Evolutionary conservation across 2,329 filamentous ascomycete genomes (phyloP), one percentile per base, ranked within the genome.

Genomic region (Cucurbitaria berberidis): DNA sequence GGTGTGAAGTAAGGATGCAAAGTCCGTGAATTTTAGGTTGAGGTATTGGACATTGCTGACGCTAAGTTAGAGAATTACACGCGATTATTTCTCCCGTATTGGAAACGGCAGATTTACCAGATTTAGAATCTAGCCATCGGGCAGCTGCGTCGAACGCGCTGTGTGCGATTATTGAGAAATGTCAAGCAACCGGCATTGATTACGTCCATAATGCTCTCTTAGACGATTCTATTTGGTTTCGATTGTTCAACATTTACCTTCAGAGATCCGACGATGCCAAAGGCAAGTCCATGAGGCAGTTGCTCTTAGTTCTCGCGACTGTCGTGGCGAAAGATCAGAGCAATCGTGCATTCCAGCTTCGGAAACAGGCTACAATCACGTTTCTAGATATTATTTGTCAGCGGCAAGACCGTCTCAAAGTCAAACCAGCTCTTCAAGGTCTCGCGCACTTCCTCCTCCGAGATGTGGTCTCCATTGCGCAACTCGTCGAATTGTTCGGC

Each of bases 381-480:
- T 78, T 87, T 6, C 66, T 89, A 15, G 81, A 83, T 1, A 84
- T 88, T 13, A 81, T 90, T 36, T 80, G 82, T 19, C 81, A 84
- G 51, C 80, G 84, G 54, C 85, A 85, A 29, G 80, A 85, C 15
- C 86, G 84, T 58, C 82, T 86, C 9, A 79, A 87, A 45, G 85
- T 86, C 35, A 91, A 91, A 69, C 88, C 88, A 30, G 84, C 87
- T 6, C 82, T 91, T 55, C 86, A 87, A 65, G 83, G 83, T 15
- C 76, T 91, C 32, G 86, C 89, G 42, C 82, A 87, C 63, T 83
- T 91, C 51, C 68, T 91, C 3, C 76, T 80, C 42, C 91, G 89
- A 69, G 76, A 78, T 2, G 78, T 87, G 11, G 74, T 89, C 22
- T 77, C 67, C 1, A 59, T 77, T 16, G 38, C 63, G 5, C 48